These are phyloP conservation scores for Staphylotrichum tortipilum DNA, from an alignment of 495 filamentous ascomycete genomes.

Conservation along the genomic window DNA sequence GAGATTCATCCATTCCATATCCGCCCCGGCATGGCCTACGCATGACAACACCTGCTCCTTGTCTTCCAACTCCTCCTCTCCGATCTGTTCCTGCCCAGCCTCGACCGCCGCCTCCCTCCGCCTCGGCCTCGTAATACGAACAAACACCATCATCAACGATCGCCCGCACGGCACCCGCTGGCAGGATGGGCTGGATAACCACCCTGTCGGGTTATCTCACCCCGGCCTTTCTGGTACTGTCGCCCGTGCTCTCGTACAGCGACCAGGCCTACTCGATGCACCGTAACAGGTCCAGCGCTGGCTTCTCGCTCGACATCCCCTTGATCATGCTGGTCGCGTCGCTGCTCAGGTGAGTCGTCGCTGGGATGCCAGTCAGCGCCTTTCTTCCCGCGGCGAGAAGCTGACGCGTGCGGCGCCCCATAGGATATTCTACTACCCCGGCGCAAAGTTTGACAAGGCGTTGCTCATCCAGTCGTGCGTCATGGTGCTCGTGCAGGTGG, in stretches of 20 bases:
- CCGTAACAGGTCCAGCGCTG: constrained; percentile 67
- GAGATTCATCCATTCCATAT: too few species aligned
- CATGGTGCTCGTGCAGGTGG: constrained; percentile 74
- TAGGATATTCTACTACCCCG: constrained; percentile 92
- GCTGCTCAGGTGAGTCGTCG: constrained; percentile 62
- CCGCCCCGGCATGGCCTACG: neutral
- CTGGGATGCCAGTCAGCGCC: too few species aligned
- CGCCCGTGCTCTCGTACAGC: constrained; percentile 77
- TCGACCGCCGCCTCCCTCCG: neutral
- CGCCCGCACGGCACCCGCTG: constrained; percentile 22
- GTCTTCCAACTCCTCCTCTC: neutral
- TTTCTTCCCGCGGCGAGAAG: neutral
- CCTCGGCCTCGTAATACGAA: neutral
- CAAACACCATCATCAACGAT: neutral
- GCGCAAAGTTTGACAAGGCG: constrained; percentile 69
- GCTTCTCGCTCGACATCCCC: constrained; percentile 83
- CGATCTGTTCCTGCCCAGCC: neutral
- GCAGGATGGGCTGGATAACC: constrained; percentile 34
- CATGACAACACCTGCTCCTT: neutral
- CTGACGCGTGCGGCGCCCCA: constrained; percentile 10
- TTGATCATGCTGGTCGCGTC: constrained; percentile 96
- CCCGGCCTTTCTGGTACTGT: constrained; percentile 60
- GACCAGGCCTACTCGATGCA: constrained; percentile 92
- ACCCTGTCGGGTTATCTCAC: constrained; percentile 42
- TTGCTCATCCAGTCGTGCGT: constrained; percentile 78